Conservation (phyloP, 2,329 filamentous ascomycete species). For the Arthrobotrys conoides region DNA sequence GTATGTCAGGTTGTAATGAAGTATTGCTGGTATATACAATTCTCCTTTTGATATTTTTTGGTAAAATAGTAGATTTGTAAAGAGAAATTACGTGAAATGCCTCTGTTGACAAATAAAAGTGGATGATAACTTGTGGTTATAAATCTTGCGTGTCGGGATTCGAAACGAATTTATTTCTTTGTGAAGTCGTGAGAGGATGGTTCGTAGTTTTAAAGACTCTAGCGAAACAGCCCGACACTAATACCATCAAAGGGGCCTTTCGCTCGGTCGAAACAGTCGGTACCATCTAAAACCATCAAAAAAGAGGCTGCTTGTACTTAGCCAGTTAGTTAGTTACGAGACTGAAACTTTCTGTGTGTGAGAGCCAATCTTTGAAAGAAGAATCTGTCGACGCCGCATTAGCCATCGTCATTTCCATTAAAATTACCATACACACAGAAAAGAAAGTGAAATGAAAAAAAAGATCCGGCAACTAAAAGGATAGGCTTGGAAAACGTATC, state of each 20-base stretch:
- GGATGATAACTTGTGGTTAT: not conserved
- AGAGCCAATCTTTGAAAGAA: constrained; percentile 15
- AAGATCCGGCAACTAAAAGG: not conserved
- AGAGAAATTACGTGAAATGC: not conserved
- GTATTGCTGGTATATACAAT: too few species aligned
- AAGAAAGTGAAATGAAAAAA: not conserved
- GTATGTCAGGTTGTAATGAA: too few species aligned
- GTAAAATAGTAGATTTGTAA: too few species aligned
- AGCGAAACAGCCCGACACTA: too few species aligned
- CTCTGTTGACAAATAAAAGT: not conserved
- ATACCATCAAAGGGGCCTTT: too few species aligned
- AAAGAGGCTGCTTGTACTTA: too few species aligned
- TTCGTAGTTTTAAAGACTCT: not conserved
- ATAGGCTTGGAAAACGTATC: not conserved
- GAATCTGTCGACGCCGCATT: constrained; percentile 39
- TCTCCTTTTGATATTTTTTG: too few species aligned
- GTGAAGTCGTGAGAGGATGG: not conserved
- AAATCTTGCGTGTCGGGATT: not conserved
- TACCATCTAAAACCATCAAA: not conserved
- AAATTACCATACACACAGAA: constrained; percentile 52
- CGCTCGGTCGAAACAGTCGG: not conserved
- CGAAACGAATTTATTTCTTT: constrained; percentile 8
- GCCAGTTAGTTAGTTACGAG: too few species aligned
- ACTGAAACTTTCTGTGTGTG: too few species aligned
- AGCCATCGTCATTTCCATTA: constrained; percentile 56